A percentile compares a stretch with the other conserved stretches of the same genome.
Evolutionary conservation across 495 filamentous ascomycete species (phyloP).

Genomic region (Haplographium delicatum): DNA sequence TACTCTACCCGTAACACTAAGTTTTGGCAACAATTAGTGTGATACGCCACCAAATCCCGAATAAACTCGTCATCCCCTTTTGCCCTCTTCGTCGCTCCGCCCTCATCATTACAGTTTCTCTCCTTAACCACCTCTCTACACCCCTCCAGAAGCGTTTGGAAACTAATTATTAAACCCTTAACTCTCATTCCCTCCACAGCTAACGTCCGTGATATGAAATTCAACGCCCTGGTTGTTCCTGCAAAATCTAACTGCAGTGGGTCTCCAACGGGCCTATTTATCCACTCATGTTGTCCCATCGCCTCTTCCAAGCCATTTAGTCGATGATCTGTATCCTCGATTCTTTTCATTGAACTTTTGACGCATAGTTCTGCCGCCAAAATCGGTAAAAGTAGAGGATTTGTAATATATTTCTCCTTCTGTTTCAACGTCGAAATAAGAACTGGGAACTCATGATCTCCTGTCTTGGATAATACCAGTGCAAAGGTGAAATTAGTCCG

Average conservation of each 20-base stretch:
- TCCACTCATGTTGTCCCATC: constrained; percentile 9
- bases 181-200: neutral
- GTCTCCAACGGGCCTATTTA: neutral
- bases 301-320: constrained; percentile 1
- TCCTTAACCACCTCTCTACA: neutral
- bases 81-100: neutral
- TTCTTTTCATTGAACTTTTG: neutral
- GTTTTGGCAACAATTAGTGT: constrained; percentile 2
- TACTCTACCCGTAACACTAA: constrained; percentile 3
- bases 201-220: neutral
- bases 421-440: no score
- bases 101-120: neutral
- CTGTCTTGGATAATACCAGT: no score
- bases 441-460: no score
- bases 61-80: neutral
- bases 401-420: no score
- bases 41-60: constrained; percentile 2
- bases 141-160: neutral
- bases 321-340: neutral
- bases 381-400: neutral
- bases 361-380: neutral
- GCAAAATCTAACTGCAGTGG: constrained; percentile 6
- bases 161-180: neutral
- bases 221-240: neutral
- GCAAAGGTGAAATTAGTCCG: no score